A percentile compares a stretch with the other conserved stretches of the same genome.
Evolutionary conservation across 176 grass and related monocot genomes (phyloP).

Genomic region (Triticum timopheevii): DNA sequence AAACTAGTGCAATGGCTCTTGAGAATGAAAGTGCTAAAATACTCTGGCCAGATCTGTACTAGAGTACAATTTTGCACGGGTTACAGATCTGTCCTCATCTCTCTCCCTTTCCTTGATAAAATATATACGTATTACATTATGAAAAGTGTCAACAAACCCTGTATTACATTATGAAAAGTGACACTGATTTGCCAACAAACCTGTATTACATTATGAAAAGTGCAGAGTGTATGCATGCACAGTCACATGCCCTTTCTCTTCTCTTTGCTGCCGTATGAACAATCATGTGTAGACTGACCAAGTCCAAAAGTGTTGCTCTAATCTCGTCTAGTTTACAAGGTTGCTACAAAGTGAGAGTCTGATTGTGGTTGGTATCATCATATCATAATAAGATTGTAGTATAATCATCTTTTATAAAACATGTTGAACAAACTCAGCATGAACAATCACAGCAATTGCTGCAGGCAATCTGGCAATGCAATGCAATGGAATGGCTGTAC

Average conservation of each 20-base stretch:
- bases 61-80: neutral
- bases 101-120: neutral
- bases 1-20: neutral
- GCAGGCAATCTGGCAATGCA: neutral
- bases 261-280: neutral
- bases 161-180: neutral
- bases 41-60: neutral
- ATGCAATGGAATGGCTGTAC: conserved; percentile 25
- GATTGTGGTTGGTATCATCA: neutral
- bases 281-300: neutral
- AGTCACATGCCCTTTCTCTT: neutral
- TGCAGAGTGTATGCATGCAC: neutral
- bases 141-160: neutral
- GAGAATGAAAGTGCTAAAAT: neutral
- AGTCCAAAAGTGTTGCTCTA: neutral
- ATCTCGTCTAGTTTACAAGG: no score
- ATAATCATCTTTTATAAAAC: neutral
- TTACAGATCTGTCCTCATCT: neutral
- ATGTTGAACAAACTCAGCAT: neutral
- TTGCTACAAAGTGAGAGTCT: no score
- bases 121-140: neutral
- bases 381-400: neutral
- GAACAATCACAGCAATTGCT: neutral
- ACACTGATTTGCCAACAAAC: conserved; percentile 34
- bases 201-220: neutral